These are phyloP conservation scores for Paraphaeosphaeria sporulosa DNA, from an alignment of 2,329 filamentous ascomycete genomes.

Conservation along the genomic window DNA sequence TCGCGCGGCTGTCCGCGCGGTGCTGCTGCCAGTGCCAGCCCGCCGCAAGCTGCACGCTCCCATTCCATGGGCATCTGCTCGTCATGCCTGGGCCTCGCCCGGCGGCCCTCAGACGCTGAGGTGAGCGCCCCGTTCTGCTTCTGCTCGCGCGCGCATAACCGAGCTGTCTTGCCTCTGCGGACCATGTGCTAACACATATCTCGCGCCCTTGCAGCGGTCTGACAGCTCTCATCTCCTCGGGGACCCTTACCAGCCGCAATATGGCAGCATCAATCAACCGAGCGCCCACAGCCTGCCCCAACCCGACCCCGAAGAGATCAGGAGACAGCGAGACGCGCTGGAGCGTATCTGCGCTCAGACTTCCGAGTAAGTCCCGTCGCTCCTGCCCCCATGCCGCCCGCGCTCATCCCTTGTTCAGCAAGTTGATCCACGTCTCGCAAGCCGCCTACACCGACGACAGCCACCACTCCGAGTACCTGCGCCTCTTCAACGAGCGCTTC, in stretches of 20 bases:
- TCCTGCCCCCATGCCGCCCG: conserved; percentile 4
- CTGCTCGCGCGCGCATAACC: conserved; percentile 15
- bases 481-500: conserved; percentile 54
- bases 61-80: conserved; percentile 58
- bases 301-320: conserved; percentile 58
- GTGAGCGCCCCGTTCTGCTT: conserved; percentile 40
- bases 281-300: conserved; percentile 48
- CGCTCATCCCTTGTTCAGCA: conserved; percentile 48
- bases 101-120: conserved; percentile 53
- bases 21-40: conserved; percentile 9
- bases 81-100: conserved; percentile 57
- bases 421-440: conserved; percentile 59
- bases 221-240: conserved; percentile 57
- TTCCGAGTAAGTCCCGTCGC: conserved; percentile 51
- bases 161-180: conserved; percentile 9
- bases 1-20: conserved; percentile 5
- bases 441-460: conserved; percentile 47
- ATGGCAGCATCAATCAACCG: conserved; percentile 49
- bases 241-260: conserved; percentile 54
- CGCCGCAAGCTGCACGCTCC: background rate
- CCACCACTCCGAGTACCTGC: conserved; percentile 51
- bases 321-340: conserved; percentile 56
- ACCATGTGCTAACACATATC: conserved; percentile 31
- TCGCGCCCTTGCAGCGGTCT: conserved; percentile 48
- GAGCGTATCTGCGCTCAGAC: conserved; percentile 59